Evolutionary conservation across 495 filamentous ascomycete genomes (phyloP).

Genomic region (Paragyromitra xinjiangensis): DNA sequence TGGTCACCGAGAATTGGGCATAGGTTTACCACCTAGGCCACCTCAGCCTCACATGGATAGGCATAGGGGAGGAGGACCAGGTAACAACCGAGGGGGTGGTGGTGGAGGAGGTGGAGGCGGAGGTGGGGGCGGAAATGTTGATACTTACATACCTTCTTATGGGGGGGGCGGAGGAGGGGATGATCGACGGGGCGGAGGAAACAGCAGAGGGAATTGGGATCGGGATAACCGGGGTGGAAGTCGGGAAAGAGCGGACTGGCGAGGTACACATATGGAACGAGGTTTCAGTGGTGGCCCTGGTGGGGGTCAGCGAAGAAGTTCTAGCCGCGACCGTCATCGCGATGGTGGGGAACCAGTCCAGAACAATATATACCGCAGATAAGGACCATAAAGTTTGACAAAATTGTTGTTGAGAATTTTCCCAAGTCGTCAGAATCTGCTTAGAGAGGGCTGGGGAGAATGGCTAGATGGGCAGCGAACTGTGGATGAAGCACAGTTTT

Average conservation of each 20-base stretch:
- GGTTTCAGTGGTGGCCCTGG: conserved; percentile 44
- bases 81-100: conserved; percentile 53
- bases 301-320: conserved; percentile 60
- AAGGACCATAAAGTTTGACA: not conserved
- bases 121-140: conserved; percentile 60
- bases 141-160: conserved; percentile 72
- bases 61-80: conserved; percentile 57
- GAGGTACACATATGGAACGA: conserved; percentile 50
- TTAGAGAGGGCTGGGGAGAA: not conserved
- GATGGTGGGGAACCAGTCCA: conserved; percentile 50
- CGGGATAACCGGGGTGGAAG: conserved; percentile 53
- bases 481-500: conserved; percentile 9
- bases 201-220: conserved; percentile 54
- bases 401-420: conserved; percentile 5
- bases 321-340: conserved; percentile 54
- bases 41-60: conserved; percentile 53
- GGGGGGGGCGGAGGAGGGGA: conserved; percentile 61
- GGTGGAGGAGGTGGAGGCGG: conserved; percentile 49
- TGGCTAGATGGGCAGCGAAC: conserved; percentile 15
- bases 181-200: conserved; percentile 59
- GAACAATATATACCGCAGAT: conserved; percentile 57
- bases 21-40: conserved; percentile 57
- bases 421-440: conserved; percentile 18
- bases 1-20: conserved; percentile 57
- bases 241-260: conserved; percentile 54